phyloP scores from a whole-genome alignment of 73 alveolate species.

The Paraurostyla sp. region DNA sequence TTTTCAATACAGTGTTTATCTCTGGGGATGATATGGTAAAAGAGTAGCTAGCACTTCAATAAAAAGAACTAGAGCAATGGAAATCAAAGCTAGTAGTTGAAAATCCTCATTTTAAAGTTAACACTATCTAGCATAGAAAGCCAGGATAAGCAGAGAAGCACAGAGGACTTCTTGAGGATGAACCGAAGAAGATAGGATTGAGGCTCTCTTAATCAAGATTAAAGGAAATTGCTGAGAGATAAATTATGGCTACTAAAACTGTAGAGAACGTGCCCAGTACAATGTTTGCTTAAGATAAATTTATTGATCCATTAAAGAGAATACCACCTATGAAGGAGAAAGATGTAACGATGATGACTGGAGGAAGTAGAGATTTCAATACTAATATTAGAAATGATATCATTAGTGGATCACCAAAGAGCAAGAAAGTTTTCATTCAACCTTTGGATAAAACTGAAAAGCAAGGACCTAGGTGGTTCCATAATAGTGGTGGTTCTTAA shows the following conservation, averaged over 20 bases:
- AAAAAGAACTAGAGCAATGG: constrained; percentile 70
- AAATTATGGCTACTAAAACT: constrained; percentile 47
- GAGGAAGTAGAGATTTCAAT: constrained; percentile 63
- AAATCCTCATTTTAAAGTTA: constrained; percentile 71
- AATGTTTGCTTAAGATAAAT: constrained; percentile 1
- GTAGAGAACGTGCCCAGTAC: constrained; percentile 65
- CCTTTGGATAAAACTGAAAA: constrained; percentile 46
- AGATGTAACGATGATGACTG: constrained; percentile 52
- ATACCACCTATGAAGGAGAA: constrained; percentile 14
- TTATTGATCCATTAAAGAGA: constrained; percentile 31
- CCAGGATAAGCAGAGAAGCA: constrained; percentile 56
- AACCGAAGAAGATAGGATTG: constrained; percentile 69
- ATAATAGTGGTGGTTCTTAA: neutral
- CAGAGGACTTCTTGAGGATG: constrained; percentile 65
- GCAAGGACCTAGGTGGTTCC: constrained; percentile 71
- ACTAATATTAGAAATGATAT: constrained; percentile 70
- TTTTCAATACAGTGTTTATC: constrained; percentile 74
- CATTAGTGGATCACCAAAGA: constrained; percentile 48
- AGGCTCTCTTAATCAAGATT: constrained; percentile 48
- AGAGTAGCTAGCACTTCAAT: constrained; percentile 39
- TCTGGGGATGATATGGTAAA: constrained; percentile 82
- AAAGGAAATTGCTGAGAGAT: constrained; percentile 35
- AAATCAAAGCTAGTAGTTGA: constrained; percentile 70
- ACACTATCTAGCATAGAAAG: constrained; percentile 42
- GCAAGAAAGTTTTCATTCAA: constrained; percentile 69